phyloP scores from a whole-genome alignment of 495 filamentous ascomycete genomes.

The Penicillium alfredii region DNA sequence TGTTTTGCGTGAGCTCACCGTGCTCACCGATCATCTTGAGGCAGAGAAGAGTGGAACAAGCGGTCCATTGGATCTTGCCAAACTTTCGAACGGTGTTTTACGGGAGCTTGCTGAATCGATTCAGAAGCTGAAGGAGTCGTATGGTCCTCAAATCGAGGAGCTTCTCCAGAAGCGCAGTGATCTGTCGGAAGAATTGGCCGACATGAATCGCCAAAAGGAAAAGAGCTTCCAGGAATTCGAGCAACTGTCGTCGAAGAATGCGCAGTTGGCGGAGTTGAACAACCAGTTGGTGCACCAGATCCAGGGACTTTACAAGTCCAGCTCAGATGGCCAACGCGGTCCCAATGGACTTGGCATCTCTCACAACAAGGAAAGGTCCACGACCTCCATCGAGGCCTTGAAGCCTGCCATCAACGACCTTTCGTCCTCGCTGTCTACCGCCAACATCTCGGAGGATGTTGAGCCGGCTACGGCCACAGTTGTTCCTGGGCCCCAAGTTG shows the following conservation, averaged over 20 bases:
- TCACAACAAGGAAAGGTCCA: conserved; percentile 65
- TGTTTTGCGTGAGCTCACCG: conserved; percentile 84
- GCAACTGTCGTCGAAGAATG: conserved; percentile 86
- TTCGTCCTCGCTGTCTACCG: conserved; percentile 47
- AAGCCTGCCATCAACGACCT: conserved; percentile 46
- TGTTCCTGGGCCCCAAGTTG: conserved; percentile 75
- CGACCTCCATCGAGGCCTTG: conserved; percentile 55
- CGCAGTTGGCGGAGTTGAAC: conserved; percentile 88
- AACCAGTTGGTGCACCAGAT: conserved; percentile 92
- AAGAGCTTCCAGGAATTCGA: conserved; percentile 93
- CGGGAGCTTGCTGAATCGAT: conserved; percentile 84
- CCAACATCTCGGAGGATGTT: conserved; percentile 56
- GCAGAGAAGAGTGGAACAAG: conserved; percentile 55
- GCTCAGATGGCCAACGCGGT: conserved; percentile 51
- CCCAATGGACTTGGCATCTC: conserved; percentile 80
- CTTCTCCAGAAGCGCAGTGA: conserved; percentile 77
- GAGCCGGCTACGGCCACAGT: conserved; percentile 65
- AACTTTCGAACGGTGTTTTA: conserved; percentile 77
- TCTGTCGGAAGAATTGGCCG: conserved; percentile 72
- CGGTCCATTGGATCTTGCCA: conserved; percentile 62
- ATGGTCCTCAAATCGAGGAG: conserved; percentile 72
- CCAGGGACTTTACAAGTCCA: conserved; percentile 83
- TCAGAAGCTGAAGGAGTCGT: conserved; percentile 75
- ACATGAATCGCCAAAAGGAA: conserved; percentile 74
- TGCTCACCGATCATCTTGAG: conserved; percentile 72